phyloP scores from a whole-genome alignment of 768 basidiomycete species.

The Termitomyces sp. region DNA sequence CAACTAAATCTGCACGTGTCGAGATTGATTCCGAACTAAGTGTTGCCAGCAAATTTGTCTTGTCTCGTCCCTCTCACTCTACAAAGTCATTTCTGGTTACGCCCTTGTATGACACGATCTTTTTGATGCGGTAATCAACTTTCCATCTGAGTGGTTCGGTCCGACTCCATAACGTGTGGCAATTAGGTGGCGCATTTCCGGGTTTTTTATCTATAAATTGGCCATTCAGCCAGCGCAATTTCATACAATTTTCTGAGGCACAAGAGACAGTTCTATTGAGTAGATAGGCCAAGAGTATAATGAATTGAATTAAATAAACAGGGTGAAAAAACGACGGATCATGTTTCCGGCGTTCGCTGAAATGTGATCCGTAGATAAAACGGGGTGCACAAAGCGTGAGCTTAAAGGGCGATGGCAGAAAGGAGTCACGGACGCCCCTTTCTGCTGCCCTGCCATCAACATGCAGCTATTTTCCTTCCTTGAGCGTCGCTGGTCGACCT shows the following conservation, averaged over 20 bases:
- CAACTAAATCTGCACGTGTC: too few species aligned
- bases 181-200: background rate
- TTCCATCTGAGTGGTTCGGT: too few species aligned
- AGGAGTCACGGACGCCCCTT: background rate
- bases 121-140: too few species aligned
- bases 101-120: too few species aligned
- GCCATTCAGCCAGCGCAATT: background rate
- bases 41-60: too few species aligned
- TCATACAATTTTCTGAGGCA: background rate
- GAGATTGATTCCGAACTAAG: too few species aligned
- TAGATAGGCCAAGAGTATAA: background rate
- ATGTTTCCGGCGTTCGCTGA: constrained; percentile 1
- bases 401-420: background rate
- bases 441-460: background rate
- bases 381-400: background rate
- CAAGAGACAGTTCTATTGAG: background rate
- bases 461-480: constrained; percentile 11
- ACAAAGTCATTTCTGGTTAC: too few species aligned
- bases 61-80: too few species aligned
- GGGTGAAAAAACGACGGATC: constrained; percentile 5
- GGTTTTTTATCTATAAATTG: too few species aligned
- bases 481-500: constrained; percentile 9
- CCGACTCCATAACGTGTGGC: too few species aligned
- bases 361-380: constrained; percentile 2
- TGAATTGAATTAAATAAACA: background rate